Base-by-base conservation (phyloP, 2,329 filamentous ascomycete species). In the Trichophyton simii region DNA sequence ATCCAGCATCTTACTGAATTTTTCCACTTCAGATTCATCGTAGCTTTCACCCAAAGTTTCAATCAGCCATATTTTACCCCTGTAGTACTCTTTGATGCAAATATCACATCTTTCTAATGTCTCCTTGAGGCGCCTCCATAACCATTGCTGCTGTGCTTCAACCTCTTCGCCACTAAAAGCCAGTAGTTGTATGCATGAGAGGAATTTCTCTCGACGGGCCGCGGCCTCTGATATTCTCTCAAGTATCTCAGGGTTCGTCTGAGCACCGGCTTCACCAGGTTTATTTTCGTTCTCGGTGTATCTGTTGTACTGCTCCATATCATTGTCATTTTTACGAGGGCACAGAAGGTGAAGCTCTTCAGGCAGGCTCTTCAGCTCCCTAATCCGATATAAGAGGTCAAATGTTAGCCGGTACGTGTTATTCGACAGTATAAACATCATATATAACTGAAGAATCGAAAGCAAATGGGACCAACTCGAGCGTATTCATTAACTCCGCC, bases 1-100 rank as follows among this genome's bases (percentile, higher is more conserved):
- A 65, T 86, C 79, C 25, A 88, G 75, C 63, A 84, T 77, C 13
- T 79, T 75, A 61, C 80, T 76, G 63, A 88, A 80, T 36, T 72
- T 71, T 62, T 76, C 73, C 48, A 78, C 76, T 60, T 79, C 77
- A 52, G 73, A 72, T 22, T 78, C 77, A 42, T 78, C 75, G 60
- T 78, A 78, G 46, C 72, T 72, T 79, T 85, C 82, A 66, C 82
- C 78, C 60, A 90, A 77, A 57, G 82, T 77, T 63, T 84, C 82
- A 36, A 88, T 75, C 65, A 87, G 82, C 61, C 77, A 75, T 63
- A 82, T 82, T 64, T 88, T 85, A 34, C 80, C 81, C 69, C 83
- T 84, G 72, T 91, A 88, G 81, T 88, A 91, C 66, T 85, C 85
- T 64, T 84, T 80, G 59, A 88, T 85, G 70, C 88, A 91, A 59